A percentile compares a stretch with the other conserved stretches of the same genome.
phyloP scores from a whole-genome alignment of 2,329 filamentous ascomycete genomes.

The Dactylonectria macrodidyma region DNA sequence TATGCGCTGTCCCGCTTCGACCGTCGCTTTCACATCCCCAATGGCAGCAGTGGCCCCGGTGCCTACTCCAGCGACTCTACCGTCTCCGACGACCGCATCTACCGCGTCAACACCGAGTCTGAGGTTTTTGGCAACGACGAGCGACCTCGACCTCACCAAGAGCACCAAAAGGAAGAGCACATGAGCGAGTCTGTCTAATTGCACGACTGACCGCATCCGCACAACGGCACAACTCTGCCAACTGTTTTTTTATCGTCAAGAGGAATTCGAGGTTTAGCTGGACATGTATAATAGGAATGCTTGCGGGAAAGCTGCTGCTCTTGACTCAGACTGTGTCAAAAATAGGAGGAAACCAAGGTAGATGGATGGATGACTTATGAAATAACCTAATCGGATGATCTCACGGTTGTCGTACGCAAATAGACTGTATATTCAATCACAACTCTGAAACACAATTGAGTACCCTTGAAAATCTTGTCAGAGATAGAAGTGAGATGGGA shows the following conservation, averaged over 20 bases:
- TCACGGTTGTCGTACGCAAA: constrained; percentile 10
- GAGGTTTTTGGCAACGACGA: constrained; percentile 47
- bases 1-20: constrained; percentile 81
- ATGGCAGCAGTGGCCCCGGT: constrained; percentile 75
- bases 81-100: constrained; percentile 30
- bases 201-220: neutral
- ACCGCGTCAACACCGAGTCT: constrained; percentile 41
- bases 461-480: constrained; percentile 17
- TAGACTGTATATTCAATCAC: constrained; percentile 14
- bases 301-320: neutral
- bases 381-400: constrained; percentile 18
- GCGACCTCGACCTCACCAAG: constrained; percentile 37
- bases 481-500: neutral
- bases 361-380: constrained; percentile 27
- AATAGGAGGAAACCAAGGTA: neutral
- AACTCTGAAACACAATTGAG: neutral
- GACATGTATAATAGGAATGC: neutral
- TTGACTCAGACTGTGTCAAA: constrained; percentile 8
- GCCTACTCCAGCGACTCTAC: constrained; percentile 56
- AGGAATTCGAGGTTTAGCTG: neutral
- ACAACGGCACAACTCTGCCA: neutral
- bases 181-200: constrained; percentile 40
- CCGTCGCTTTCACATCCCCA: constrained; percentile 80
- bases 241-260: neutral
- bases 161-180: constrained; percentile 39